Evolutionary conservation across 2,329 filamentous ascomycete species (phyloP).

Genomic region (Cladosporium sp.): DNA sequence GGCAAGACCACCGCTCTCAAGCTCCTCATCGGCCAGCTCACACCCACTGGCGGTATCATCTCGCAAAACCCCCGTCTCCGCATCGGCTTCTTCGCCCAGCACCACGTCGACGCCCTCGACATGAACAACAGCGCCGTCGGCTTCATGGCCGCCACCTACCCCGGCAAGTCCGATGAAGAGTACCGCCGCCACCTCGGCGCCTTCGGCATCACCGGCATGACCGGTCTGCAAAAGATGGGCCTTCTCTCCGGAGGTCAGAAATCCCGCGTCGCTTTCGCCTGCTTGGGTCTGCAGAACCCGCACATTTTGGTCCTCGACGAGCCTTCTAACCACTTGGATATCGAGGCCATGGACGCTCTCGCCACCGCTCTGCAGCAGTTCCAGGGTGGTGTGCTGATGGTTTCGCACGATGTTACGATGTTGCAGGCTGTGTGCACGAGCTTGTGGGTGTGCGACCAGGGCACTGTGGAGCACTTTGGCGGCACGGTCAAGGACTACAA

Average conservation of each 20-base stretch:
- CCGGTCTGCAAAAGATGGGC: constrained; percentile 93
- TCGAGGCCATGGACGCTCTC: constrained; percentile 97
- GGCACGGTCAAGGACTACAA: constrained; percentile 97
- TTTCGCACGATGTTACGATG: constrained; percentile 99
- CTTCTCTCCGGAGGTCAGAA: constrained; percentile 96
- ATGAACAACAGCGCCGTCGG: constrained; percentile 84
- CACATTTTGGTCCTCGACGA: constrained; percentile 98
- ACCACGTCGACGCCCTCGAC: constrained; percentile 95
- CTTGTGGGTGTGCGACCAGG: constrained; percentile 94
- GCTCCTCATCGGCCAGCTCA: constrained; percentile 85
- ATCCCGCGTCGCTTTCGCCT: constrained; percentile 97
- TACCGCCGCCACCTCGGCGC: constrained; percentile 94
- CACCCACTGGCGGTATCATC: constrained; percentile 76
- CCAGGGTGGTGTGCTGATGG: constrained; percentile 95
- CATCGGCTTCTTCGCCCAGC: constrained; percentile 96
- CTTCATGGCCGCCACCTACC: constrained; percentile 93
- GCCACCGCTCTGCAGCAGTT: constrained; percentile 81
- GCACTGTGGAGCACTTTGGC: constrained; percentile 92
- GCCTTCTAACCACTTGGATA: constrained; percentile 97
- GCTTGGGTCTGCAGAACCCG: constrained; percentile 86
- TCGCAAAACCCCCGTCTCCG: constrained; percentile 85
- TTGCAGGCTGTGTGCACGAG: constrained; percentile 92
- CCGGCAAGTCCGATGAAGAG: constrained; percentile 90
- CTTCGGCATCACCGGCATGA: constrained; percentile 84
- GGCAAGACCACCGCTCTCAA: constrained; percentile 99